phyloP scores from a whole-genome alignment of 2,329 filamentous ascomycete species.

The Volutella citrinella region DNA sequence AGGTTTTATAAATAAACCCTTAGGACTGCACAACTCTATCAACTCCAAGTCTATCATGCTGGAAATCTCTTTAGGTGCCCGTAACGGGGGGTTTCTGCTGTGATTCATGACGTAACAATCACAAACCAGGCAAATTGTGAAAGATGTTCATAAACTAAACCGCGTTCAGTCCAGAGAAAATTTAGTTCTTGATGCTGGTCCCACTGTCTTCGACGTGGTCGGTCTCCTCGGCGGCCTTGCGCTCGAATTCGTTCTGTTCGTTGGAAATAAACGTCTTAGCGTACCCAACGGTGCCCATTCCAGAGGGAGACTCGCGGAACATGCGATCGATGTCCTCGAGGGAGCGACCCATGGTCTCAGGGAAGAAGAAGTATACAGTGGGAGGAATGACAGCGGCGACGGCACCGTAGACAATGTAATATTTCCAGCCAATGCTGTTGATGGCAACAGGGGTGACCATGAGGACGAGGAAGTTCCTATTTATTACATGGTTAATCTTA shows the following conservation, averaged over 20 bases:
- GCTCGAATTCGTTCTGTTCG: constrained; percentile 25
- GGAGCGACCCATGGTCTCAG: constrained; percentile 33
- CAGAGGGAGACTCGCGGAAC: constrained; percentile 18
- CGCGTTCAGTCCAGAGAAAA: too few relatives aligned
- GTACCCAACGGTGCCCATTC: constrained; percentile 15
- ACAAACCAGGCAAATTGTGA: too few relatives aligned
- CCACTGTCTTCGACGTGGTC: constrained; percentile 20
- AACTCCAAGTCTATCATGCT: too few relatives aligned
- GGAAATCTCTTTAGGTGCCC: too few relatives aligned
- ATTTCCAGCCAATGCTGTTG: constrained; percentile 52
- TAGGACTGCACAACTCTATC: too few relatives aligned
- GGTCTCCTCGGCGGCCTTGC: constrained; percentile 26
- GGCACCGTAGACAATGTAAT: constrained; percentile 41
- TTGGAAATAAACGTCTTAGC: constrained; percentile 26
- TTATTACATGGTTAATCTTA: constrained; percentile 9
- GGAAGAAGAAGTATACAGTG: constrained; percentile 34
- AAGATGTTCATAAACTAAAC: too few relatives aligned
- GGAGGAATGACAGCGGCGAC: constrained; percentile 44
- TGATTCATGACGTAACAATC: too few relatives aligned
- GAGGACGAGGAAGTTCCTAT: constrained; percentile 45
- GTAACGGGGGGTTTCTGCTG: too few relatives aligned
- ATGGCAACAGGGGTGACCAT: constrained; percentile 65
- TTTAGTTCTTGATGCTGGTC: too few relatives aligned
- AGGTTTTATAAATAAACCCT: too few relatives aligned
- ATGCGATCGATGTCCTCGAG: constrained; percentile 28